Conservation (phyloP, 352 stramenopile species). For the Pythium grandisporangium region DNA sequence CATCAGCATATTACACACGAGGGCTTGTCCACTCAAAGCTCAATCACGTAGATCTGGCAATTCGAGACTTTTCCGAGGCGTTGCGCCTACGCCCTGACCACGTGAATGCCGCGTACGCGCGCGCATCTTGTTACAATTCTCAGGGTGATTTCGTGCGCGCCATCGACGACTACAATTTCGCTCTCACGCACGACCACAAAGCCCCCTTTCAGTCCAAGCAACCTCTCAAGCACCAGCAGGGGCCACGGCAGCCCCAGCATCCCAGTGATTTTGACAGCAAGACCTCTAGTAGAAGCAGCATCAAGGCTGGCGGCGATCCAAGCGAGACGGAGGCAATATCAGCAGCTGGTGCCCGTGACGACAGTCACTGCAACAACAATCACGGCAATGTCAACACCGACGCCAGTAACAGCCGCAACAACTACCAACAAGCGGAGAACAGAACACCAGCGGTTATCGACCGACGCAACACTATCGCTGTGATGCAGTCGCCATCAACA, state of each 20-base stretch:
- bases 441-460: neutral
- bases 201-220: conserved; percentile 7
- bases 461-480: conserved; percentile 17
- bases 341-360: too few species aligned
- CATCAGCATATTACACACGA: conserved; percentile 57
- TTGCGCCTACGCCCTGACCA: conserved; percentile 80
- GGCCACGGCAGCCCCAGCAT: conserved; percentile 25
- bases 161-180: conserved; percentile 89
- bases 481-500: conserved; percentile 9
- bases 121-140: conserved; percentile 82
- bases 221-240: too few species aligned
- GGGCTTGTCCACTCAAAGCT: conserved; percentile 66
- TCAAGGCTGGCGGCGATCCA: too few species aligned
- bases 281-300: conserved; percentile 2
- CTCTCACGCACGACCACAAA: conserved; percentile 63
- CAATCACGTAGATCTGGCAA: conserved; percentile 58
- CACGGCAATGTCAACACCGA: conserved; percentile 1
- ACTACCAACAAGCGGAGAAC: neutral
- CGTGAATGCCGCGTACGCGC: conserved; percentile 81
- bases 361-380: too few species aligned
- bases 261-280: conserved; percentile 1
- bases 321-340: too few species aligned
- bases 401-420: neutral
- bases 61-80: conserved; percentile 66
- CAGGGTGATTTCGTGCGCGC: conserved; percentile 76